Conservation (phyloP, 805 yeast species). For the Groenewaldozyma tartarivorans region DNA sequence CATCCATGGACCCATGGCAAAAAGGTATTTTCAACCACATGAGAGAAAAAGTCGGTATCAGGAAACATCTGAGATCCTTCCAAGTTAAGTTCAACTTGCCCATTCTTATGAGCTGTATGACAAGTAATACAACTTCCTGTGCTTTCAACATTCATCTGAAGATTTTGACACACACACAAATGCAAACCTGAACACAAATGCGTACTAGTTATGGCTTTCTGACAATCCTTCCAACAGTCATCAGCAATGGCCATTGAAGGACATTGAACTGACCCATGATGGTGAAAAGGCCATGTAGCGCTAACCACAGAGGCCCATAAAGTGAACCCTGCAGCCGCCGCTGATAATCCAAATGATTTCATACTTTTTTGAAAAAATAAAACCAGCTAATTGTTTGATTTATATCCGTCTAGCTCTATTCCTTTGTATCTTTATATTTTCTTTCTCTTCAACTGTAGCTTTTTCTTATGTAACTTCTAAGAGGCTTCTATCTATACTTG, state of each 20-base stretch:
- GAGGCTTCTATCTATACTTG: too few species aligned
- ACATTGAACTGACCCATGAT: slow-evolving; percentile 3
- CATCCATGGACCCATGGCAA: slow-evolving; percentile 14
- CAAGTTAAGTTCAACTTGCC: slow-evolving; percentile 10
- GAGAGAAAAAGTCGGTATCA: slow-evolving; percentile 10
- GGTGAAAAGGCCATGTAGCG: slow-evolving; percentile 4
- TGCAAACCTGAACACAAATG: slow-evolving; percentile 9
- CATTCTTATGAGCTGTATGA: slow-evolving; percentile 9
- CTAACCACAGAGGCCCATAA: not conserved
- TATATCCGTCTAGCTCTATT: too few species aligned
- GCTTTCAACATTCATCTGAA: slow-evolving; percentile 7
- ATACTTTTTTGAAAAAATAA: too few species aligned
- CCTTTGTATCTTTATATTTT: too few species aligned
- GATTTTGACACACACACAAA: slow-evolving; percentile 9
- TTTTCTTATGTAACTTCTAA: too few species aligned
- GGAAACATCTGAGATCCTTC: slow-evolving; percentile 10
- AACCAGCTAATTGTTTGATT: too few species aligned
- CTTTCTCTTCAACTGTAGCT: too few species aligned
- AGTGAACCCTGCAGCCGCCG: too few species aligned
- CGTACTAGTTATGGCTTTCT: slow-evolving; percentile 8
- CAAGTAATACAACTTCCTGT: slow-evolving; percentile 13
- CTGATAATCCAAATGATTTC: too few species aligned
- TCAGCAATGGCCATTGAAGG: slow-evolving; percentile 1
- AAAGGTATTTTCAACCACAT: slow-evolving; percentile 14
- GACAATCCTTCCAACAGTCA: slow-evolving; percentile 15